Conservation (phyloP, 2,329 filamentous ascomycete genomes). For the Colletotrichum graminicola region DNA sequence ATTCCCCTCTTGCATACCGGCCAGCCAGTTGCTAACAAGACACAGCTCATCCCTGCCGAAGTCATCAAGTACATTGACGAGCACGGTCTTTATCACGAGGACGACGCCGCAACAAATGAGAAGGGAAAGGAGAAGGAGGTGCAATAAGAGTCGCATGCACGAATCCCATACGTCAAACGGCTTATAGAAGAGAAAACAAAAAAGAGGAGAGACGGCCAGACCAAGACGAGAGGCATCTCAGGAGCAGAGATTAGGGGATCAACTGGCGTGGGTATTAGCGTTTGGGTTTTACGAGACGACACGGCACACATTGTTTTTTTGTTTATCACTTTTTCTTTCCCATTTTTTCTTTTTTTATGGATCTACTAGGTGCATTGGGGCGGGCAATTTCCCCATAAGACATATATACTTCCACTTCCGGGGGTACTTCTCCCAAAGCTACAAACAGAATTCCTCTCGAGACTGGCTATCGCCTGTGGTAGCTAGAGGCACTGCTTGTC, state of each 20-base stretch:
- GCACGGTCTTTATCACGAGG: slow-evolving; percentile 72
- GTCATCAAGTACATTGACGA: slow-evolving; percentile 82
- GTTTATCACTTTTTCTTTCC: slow-evolving; percentile 3
- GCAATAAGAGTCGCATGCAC: slow-evolving; percentile 13
- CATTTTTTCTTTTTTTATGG: not conserved
- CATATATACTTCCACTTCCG: slow-evolving; percentile 18
- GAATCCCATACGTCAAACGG: not conserved
- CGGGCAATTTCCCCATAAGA: slow-evolving; percentile 9
- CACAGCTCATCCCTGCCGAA: slow-evolving; percentile 79
- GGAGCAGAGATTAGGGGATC: slow-evolving; percentile 4
- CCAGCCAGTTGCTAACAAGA: slow-evolving; percentile 72
- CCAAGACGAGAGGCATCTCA: not conserved
- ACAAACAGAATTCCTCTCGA: slow-evolving; percentile 13
- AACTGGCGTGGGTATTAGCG: slow-evolving; percentile 38
- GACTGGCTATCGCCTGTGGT: too few relatives aligned
- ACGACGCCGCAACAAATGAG: slow-evolving; percentile 36
- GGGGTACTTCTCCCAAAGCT: slow-evolving; percentile 21
- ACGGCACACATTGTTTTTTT: slow-evolving; percentile 6
- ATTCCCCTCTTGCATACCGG: not conserved
- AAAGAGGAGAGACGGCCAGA: slow-evolving; percentile 7
- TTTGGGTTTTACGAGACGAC: slow-evolving; percentile 36
- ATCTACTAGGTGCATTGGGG: slow-evolving; percentile 23
- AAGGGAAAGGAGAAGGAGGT: slow-evolving; percentile 38
- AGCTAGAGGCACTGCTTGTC: not conserved
- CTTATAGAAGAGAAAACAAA: slow-evolving; percentile 19